Conservation (phyloP, 148 eudicot genomes). For the Silene uniflora region DNA sequence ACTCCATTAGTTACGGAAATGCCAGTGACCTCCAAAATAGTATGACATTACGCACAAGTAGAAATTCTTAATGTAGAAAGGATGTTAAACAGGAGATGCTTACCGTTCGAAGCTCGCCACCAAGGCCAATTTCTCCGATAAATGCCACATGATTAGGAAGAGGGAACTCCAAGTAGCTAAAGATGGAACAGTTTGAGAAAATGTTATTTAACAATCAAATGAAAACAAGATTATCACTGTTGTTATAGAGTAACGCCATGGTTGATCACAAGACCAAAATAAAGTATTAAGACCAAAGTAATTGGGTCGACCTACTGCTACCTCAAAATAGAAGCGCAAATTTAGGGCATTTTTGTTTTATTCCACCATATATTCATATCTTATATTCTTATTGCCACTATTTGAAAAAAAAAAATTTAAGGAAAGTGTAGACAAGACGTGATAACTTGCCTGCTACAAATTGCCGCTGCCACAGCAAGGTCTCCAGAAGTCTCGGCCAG, state of each 20-base stretch:
- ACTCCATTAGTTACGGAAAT: not conserved
- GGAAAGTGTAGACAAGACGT: slow-evolving; percentile 12
- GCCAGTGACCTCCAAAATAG: not conserved
- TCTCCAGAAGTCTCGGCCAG: slow-evolving; percentile 88
- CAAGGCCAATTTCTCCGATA: slow-evolving; percentile 95
- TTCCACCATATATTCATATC: not conserved
- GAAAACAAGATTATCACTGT: not conserved
- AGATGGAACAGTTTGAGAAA: slow-evolving; percentile 14
- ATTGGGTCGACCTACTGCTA: not conserved
- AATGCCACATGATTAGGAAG: slow-evolving; percentile 75
- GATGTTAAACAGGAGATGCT: slow-evolving; percentile 15
- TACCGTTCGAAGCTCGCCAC: slow-evolving; percentile 91
- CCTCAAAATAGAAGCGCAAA: not conserved
- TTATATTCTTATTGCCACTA: no score
- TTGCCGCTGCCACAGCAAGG: slow-evolving; percentile 95
- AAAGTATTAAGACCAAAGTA: no score
- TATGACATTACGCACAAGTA: not conserved
- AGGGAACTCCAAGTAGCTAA: slow-evolving; percentile 82
- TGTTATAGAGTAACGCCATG: no score
- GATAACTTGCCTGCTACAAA: slow-evolving; percentile 83
- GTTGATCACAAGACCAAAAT: no score
- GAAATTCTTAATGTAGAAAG: not conserved
- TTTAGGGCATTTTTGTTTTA: not conserved
- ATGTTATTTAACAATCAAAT: slow-evolving; percentile 3
- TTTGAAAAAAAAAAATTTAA: not conserved